phyloP scores from a whole-genome alignment of 2,329 filamentous ascomycete genomes.

The Diaporthe velutina region DNA sequence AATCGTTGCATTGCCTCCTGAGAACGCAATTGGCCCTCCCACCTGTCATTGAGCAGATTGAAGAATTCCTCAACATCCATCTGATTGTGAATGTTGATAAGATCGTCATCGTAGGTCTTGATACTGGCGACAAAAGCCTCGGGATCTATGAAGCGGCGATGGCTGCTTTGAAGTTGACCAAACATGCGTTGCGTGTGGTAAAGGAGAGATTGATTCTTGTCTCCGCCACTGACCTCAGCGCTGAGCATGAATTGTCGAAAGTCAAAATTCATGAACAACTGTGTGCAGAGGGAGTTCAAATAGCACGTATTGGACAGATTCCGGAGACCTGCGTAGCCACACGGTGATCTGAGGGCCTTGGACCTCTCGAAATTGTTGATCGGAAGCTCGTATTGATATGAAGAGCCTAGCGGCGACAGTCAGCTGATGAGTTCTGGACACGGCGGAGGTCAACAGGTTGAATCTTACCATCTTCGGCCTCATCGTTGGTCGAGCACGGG shows the following conservation, averaged over 20 bases:
- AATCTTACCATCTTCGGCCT: slow-evolving; percentile 55
- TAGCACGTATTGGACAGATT: slow-evolving; percentile 98
- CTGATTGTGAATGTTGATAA: slow-evolving; percentile 88
- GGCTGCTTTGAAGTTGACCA: slow-evolving; percentile 86
- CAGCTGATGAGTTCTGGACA: not conserved
- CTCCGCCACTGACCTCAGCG: slow-evolving; percentile 67
- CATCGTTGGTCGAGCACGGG: slow-evolving; percentile 54
- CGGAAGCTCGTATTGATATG: slow-evolving; percentile 72
- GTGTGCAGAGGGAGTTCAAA: slow-evolving; percentile 92
- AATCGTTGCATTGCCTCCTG: slow-evolving; percentile 79
- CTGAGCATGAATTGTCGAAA: slow-evolving; percentile 88
- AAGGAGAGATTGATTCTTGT: slow-evolving; percentile 75
- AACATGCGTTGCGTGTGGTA: slow-evolving; percentile 86
- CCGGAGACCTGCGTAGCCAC: slow-evolving; percentile 88
- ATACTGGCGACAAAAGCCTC: slow-evolving; percentile 79
- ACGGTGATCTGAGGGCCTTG: slow-evolving; percentile 78
- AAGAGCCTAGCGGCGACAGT: slow-evolving; percentile 48
- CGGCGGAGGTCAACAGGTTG: not conserved
- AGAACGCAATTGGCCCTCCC: slow-evolving; percentile 83
- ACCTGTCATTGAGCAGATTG: slow-evolving; percentile 90
- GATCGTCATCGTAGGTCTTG: slow-evolving; percentile 83
- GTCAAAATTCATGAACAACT: slow-evolving; percentile 93
- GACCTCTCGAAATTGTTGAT: slow-evolving; percentile 72
- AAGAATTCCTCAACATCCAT: slow-evolving; percentile 99
- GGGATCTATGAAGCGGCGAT: slow-evolving; percentile 80